Conservation (phyloP, 345 rosid genomes). For the Bretschneidera sinensis region DNA sequence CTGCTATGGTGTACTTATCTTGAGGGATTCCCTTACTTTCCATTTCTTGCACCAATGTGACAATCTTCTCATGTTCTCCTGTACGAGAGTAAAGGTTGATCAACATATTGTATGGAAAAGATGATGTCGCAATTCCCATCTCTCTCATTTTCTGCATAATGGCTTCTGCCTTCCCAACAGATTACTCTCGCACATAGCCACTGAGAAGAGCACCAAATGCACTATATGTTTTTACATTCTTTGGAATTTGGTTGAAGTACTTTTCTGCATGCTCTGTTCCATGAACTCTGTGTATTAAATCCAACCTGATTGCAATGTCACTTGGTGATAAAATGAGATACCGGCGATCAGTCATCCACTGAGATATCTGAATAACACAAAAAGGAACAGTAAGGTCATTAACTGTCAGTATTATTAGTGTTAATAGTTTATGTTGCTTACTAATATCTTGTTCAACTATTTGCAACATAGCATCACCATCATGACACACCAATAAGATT, state of each 20-base stretch:
- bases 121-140: slow-evolving; percentile 19
- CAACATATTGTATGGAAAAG: slow-evolving; percentile 51
- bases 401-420: too few species aligned
- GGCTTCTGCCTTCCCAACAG: slow-evolving; percentile 43
- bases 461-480: too few species aligned
- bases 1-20: slow-evolving; percentile 30
- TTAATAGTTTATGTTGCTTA: too few species aligned
- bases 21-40: slow-evolving; percentile 31
- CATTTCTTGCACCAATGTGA: slow-evolving; percentile 50
- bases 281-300: slow-evolving; percentile 21
- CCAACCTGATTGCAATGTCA: slow-evolving; percentile 20
- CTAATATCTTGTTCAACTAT: too few species aligned
- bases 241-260: slow-evolving; percentile 18
- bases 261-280: slow-evolving; percentile 21
- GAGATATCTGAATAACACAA: slow-evolving; percentile 21
- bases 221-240: slow-evolving; percentile 5
- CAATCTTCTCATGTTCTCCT: slow-evolving; percentile 37
- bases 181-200: slow-evolving; percentile 34
- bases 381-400: too few species aligned
- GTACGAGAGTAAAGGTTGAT: slow-evolving; percentile 39
- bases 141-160: slow-evolving; percentile 33
- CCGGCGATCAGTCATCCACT: slow-evolving; percentile 23
- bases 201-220: slow-evolving; percentile 40
- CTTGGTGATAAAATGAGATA: not conserved
- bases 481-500: too few species aligned